Conservation (phyloP, 148 eudicot species). For the Camellia lanceoleosa region DNA sequence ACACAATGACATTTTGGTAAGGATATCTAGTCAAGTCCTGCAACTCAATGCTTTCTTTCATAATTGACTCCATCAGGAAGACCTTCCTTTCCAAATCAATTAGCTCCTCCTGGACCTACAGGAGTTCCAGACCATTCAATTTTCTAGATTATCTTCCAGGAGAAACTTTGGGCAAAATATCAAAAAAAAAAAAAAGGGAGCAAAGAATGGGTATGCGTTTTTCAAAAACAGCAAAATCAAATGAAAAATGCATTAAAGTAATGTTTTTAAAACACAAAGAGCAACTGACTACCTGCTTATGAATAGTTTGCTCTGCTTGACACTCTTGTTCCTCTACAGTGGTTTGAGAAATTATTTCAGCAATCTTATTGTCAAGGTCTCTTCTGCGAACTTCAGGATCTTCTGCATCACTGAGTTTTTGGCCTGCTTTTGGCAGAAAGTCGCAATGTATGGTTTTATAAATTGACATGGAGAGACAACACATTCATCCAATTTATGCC, state of each 20-base stretch:
- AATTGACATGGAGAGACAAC: neutral
- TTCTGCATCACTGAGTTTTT: slow-evolving; percentile 14
- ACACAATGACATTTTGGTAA: slow-evolving; percentile 10
- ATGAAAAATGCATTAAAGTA: neutral
- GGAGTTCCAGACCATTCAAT: slow-evolving; percentile 6
- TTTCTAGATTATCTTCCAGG: neutral
- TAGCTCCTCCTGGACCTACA: slow-evolving; percentile 60
- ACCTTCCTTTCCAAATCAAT: slow-evolving; percentile 45
- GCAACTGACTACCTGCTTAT: slow-evolving; percentile 41
- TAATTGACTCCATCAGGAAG: slow-evolving; percentile 50
- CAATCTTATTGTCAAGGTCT: slow-evolving; percentile 39
- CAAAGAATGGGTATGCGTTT: neutral
- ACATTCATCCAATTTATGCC: neutral
- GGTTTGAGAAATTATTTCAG: slow-evolving; percentile 46
- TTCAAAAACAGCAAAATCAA: neutral
- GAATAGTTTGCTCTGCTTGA: slow-evolving; percentile 39
- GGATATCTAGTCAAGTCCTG: slow-evolving; percentile 78
- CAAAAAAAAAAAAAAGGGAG: neutral
- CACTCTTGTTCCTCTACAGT: slow-evolving; percentile 41
- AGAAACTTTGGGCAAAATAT: neutral
- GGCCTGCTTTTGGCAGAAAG: slow-evolving; percentile 21
- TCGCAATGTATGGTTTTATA: neutral
- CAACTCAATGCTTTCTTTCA: slow-evolving; percentile 51
- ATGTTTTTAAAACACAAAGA: slow-evolving; percentile 5
- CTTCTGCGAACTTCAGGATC: slow-evolving; percentile 34